Evolutionary conservation across 169 alveolate genomes (phyloP).

Genomic region (Cryptosporidium ubiquitum): DNA sequence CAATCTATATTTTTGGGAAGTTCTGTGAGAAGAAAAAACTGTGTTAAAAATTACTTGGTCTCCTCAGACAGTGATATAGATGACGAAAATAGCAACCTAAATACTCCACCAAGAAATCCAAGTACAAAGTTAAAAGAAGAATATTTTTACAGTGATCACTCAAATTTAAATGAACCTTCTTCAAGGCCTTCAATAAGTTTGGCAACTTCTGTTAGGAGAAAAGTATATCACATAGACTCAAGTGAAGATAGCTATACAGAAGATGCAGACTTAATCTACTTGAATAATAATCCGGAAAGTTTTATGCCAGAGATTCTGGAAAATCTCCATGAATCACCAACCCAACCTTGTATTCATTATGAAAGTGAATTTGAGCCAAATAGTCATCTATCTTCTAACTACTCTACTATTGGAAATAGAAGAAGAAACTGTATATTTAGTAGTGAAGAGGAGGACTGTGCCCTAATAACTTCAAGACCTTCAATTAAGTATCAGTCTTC

Average conservation of each 20-base stretch:
- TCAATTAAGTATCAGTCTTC: conserved; percentile 66
- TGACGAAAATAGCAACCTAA: background rate
- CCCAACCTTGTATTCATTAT: conserved; percentile 47
- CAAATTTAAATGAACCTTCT: background rate
- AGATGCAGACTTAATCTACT: background rate
- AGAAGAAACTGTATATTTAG: conserved; percentile 22
- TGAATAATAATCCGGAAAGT: background rate
- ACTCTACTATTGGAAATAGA: conserved; percentile 2
- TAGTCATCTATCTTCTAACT: background rate
- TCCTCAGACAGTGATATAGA: conserved; percentile 43
- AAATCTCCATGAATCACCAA: background rate
- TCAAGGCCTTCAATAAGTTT: conserved; percentile 45
- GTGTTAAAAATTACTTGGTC: background rate
- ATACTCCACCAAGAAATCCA: conserved; percentile 7
- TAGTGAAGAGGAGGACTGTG: conserved; percentile 19
- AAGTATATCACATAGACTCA: conserved; percentile 10
- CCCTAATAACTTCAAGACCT: conserved; percentile 10
- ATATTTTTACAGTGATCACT: background rate
- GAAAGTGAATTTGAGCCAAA: conserved; percentile 22
- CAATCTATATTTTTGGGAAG: conserved; percentile 36
- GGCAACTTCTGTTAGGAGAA: conserved; percentile 44
- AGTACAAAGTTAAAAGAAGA: background rate
- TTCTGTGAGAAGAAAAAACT: conserved; percentile 32
- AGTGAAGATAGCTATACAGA: conserved; percentile 31
- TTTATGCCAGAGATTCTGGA: background rate